These are phyloP conservation scores for Ogataea zsoltii DNA, from an alignment of 805 yeast species.

Conservation along the genomic window DNA sequence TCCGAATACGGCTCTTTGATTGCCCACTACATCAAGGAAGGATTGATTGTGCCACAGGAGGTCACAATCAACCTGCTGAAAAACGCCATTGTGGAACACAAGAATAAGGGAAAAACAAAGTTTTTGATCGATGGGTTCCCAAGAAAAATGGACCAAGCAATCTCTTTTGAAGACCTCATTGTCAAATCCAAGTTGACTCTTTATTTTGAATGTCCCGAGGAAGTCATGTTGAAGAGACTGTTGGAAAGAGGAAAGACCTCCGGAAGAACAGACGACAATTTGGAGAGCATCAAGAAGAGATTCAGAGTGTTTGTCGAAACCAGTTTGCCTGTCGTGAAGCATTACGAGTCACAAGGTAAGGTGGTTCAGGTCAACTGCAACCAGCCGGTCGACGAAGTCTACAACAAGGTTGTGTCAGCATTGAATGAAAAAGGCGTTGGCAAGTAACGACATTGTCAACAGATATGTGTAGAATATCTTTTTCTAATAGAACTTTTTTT, in stretches of 20 bases:
- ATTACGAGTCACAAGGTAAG: conserved; percentile 68
- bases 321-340: conserved; percentile 90
- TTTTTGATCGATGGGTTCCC: conserved; percentile 97
- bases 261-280: conserved; percentile 92
- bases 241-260: conserved; percentile 91
- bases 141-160: conserved; percentile 96
- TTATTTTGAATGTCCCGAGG: conserved; percentile 80
- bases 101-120: conserved; percentile 48
- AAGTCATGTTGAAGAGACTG: conserved; percentile 80
- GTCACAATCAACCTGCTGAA: conserved; percentile 82
- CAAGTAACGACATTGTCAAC: conserved; percentile 2
- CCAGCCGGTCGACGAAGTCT: conserved; percentile 77
- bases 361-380: conserved; percentile 82
- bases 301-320: conserved; percentile 85
- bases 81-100: conserved; percentile 68
- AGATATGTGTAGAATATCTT: too few species aligned
- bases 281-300: conserved; percentile 87
- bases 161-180: conserved; percentile 80
- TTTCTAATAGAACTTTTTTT: conserved; percentile 5
- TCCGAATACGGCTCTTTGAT: conserved; percentile 85
- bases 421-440: conserved; percentile 46
- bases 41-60: conserved; percentile 90
- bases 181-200: conserved; percentile 71
- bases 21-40: conserved; percentile 81
- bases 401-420: conserved; percentile 64